Evolutionary conservation across 192 early-diverging fungal species (phyloP).

Genomic region (Rhizoclosmatium globosum): DNA sequence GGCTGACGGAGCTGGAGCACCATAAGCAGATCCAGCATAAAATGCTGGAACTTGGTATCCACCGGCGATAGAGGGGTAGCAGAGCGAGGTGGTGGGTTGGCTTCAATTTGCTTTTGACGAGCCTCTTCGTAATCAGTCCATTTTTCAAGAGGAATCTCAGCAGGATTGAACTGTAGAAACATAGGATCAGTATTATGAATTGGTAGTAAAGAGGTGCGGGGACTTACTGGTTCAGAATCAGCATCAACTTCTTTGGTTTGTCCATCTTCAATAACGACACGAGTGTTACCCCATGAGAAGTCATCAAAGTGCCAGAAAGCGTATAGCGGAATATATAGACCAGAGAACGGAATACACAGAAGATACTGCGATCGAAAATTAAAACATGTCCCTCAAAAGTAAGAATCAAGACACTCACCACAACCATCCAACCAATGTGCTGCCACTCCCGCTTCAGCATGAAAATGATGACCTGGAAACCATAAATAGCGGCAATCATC

Average conservation of each 20-base stretch:
- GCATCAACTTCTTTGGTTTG: constrained; percentile 41
- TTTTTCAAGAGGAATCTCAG: constrained; percentile 79
- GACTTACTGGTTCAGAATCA: constrained; percentile 64
- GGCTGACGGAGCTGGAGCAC: not conserved
- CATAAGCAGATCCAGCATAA: not conserved
- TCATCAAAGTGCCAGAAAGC: constrained; percentile 99
- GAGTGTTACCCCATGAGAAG: constrained; percentile 99
- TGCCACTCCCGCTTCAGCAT: constrained; percentile 71
- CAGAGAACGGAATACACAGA: constrained; percentile 90
- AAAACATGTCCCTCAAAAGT: constrained; percentile 28
- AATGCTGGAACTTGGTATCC: not conserved
- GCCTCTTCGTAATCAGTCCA: constrained; percentile 86
- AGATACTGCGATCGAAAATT: constrained; percentile 67
- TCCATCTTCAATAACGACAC: constrained; percentile 88
- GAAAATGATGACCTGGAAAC: constrained; percentile 87
- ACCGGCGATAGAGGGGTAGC: constrained; percentile 1
- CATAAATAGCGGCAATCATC: constrained; percentile 65
- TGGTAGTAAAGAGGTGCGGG: not conserved
- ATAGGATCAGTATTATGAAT: not conserved
- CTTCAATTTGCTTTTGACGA: constrained; percentile 39
- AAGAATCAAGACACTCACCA: constrained; percentile 54
- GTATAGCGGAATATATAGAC: constrained; percentile 91
- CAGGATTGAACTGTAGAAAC: constrained; percentile 74
- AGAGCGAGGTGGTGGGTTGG: constrained; percentile 33
- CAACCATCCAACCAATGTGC: constrained; percentile 86